Evolutionary conservation across 1,139 yeast genomes (phyloP).

Genomic region (Kurtzmaniella quercitrusa): DNA sequence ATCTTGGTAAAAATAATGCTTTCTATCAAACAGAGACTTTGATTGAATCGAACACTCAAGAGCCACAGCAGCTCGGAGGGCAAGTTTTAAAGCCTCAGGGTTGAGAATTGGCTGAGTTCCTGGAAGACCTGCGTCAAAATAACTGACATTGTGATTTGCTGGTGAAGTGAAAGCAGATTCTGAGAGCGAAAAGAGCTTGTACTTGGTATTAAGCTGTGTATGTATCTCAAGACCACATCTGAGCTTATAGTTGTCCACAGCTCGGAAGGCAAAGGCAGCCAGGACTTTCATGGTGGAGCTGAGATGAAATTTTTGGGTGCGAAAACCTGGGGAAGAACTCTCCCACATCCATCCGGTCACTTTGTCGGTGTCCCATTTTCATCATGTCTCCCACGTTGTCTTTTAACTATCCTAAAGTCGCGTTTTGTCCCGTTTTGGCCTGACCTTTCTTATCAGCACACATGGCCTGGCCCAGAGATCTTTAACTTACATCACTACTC

Average conservation of each 20-base stretch:
- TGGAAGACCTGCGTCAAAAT: slow-evolving; percentile 82
- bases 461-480: neutral
- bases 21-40: slow-evolving; percentile 75
- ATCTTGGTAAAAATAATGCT: slow-evolving; percentile 94
- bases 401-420: neutral
- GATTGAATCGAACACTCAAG: slow-evolving; percentile 57
- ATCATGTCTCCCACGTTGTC: neutral
- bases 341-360: too few relatives aligned
- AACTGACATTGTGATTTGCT: slow-evolving; percentile 74
- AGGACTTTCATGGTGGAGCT: neutral
- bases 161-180: slow-evolving; percentile 38
- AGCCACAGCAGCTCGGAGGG: slow-evolving; percentile 71
- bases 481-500: too few relatives aligned
- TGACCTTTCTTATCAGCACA: neutral
- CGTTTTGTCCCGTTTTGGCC: neutral
- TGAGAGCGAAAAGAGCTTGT: slow-evolving; percentile 72
- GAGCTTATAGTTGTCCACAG: slow-evolving; percentile 31
- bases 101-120: slow-evolving; percentile 89
- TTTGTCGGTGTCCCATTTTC: too few relatives aligned
- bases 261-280: slow-evolving; percentile 7
- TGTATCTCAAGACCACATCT: slow-evolving; percentile 93
- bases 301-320: neutral
- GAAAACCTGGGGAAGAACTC: neutral
- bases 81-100: slow-evolving; percentile 67
- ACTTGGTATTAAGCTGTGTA: slow-evolving; percentile 72